A percentile compares a stretch with the other conserved stretches of the same genome.
phyloP scores from a whole-genome alignment of 306 rosid species.

The Glycine tomentella region DNA sequence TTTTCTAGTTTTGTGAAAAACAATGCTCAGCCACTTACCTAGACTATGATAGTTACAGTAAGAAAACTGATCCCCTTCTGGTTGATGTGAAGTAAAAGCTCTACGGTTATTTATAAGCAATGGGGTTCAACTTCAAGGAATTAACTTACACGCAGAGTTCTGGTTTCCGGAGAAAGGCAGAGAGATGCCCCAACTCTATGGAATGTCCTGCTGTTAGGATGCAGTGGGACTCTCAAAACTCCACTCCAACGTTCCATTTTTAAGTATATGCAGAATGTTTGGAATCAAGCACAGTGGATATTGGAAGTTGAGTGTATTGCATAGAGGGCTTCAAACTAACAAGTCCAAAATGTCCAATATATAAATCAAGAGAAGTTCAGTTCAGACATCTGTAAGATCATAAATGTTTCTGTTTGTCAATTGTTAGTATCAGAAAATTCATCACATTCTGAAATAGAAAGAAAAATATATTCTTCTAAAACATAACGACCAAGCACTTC shows the following conservation, averaged over 20 bases:
- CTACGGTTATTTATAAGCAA: neutral
- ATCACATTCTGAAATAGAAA: conserved; percentile 7
- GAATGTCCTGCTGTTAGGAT: conserved; percentile 47
- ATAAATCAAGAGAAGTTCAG: neutral
- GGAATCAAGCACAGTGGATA: conserved; percentile 7
- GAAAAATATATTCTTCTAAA: neutral
- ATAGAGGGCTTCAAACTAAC: conserved; percentile 13
- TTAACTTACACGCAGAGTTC: conserved; percentile 64
- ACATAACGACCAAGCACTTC: conserved; percentile 8
- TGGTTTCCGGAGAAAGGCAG: conserved; percentile 66
- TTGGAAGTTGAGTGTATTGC: neutral
- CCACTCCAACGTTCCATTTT: conserved; percentile 88
- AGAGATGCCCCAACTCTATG: conserved; percentile 84
- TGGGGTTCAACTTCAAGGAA: conserved; percentile 35
- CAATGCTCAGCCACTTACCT: neutral
- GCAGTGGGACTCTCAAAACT: conserved; percentile 73
- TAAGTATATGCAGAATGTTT: conserved; percentile 27
- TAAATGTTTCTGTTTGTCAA: neutral
- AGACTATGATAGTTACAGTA: neutral
- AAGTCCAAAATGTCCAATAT: conserved; percentile 4
- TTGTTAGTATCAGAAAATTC: neutral
- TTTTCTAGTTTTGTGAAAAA: neutral
- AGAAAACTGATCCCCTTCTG: conserved; percentile 3
- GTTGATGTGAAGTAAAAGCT: neutral
- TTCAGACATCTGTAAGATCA: neutral